These are phyloP conservation scores for Diplodia mutila DNA, from an alignment of 2,329 filamentous ascomycete genomes.

Conservation along the genomic window DNA sequence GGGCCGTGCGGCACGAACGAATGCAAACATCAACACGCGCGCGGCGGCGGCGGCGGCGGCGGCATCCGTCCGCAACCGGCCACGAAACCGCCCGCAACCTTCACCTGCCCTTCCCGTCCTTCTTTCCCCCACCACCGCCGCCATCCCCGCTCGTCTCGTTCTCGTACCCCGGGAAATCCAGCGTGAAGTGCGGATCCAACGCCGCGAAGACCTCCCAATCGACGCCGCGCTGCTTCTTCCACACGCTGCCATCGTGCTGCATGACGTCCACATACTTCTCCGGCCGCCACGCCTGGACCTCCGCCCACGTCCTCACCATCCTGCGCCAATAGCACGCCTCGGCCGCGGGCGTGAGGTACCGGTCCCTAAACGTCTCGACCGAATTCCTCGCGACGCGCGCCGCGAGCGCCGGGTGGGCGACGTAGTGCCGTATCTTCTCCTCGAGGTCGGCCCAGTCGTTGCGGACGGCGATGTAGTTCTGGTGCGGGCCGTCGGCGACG, in stretches of 20 bases:
- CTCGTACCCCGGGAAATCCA: background rate
- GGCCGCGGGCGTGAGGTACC: conserved; percentile 59
- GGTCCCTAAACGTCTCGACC: conserved; percentile 53
- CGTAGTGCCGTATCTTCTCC: conserved; percentile 44
- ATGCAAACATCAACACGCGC: too few relatives aligned
- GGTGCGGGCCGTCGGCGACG: conserved; percentile 44
- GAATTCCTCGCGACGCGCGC: conserved; percentile 55
- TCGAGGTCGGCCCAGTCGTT: conserved; percentile 48
- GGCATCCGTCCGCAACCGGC: too few relatives aligned
- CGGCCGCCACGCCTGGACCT: conserved; percentile 13
- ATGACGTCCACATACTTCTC: background rate
- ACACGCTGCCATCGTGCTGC: background rate
- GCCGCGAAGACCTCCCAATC: conserved; percentile 4
- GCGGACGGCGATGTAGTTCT: conserved; percentile 56
- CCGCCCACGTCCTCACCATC: conserved; percentile 37
- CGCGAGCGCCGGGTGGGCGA: conserved; percentile 48
- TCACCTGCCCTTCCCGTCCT: too few relatives aligned
- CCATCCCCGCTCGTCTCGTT: too few relatives aligned
- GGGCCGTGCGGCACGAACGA: too few relatives aligned
- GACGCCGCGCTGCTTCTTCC: conserved; percentile 7
- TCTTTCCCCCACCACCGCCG: too few relatives aligned
- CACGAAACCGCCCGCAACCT: too few relatives aligned
- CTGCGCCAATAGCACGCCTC: conserved; percentile 61
- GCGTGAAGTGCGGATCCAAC: background rate
- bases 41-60: too few relatives aligned